Base-by-base conservation (phyloP, 495 filamentous ascomycete species). In the Chaetomidium leptoderma region DNA sequence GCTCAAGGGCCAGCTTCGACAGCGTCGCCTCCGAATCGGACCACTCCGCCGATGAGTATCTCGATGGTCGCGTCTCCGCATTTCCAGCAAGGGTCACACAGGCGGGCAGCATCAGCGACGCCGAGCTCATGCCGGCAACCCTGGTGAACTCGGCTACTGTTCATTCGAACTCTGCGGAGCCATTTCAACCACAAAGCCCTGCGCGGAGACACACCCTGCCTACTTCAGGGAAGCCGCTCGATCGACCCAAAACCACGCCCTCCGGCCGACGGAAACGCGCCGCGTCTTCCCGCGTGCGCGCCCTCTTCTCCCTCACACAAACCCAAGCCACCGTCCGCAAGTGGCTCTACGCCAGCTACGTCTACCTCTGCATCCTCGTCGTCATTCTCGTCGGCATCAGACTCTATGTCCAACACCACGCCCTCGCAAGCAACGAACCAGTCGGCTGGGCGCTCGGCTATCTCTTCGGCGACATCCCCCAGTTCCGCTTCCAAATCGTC, bases 391-490 rank as follows among this genome's bases (percentile, higher is more conserved):
- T 84, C 1, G 86, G 84, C 2, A 79, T 97, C 45, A 82, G 90
- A 23, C 74, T 71, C 9, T 88, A 90, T 58, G 80, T 97, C 45
- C 69, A 76, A 37, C 70, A 74, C 46, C 74, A 77, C 29, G 91
- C 90, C 19, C 75, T 98, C 3, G 66, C 81, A 24, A 84, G 82
- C 39, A 66, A 82, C 40, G 93, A 98, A 61, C 92, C 93, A 0
- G 81, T 98, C 32, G 89, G 92, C 0, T 98, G 93, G 93, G 92
- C 91, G 0, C 70, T 96, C 4, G 86, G 87, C 2, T 98, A 98
- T 69, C 71, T 97, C 21, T 82, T 97, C 58, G 92, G 95, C 14
- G 89, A 96, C 63, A 66, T 92, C 8, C 77, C 78, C 0, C 72
- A 70, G 62, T 88, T 91, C 58, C 74, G 86, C 45, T 83, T 86